phyloP scores from a whole-genome alignment of 345 rosid genomes.

The Lumnitzera littorea region DNA sequence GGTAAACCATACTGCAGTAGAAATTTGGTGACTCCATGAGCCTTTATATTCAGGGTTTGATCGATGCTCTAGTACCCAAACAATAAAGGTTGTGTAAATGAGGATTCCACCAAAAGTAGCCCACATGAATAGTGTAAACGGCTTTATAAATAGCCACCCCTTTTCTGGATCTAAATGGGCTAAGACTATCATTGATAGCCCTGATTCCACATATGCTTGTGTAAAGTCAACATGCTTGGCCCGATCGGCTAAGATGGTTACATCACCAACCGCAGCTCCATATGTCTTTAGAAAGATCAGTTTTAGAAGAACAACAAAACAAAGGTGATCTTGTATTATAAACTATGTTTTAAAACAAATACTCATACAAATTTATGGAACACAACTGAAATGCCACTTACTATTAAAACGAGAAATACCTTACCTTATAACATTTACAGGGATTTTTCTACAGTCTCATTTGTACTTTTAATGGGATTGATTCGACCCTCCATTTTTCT shows the following conservation, averaged over 20 bases:
- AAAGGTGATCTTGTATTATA: no score
- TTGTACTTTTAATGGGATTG: no score
- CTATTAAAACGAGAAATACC: no score
- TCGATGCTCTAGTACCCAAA: conserved; percentile 43
- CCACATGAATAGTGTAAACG: conserved; percentile 49
- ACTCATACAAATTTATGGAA: not conserved
- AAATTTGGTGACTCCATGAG: conserved; percentile 24
- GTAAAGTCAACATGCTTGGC: conserved; percentile 33
- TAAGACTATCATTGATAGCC: conserved; percentile 43
- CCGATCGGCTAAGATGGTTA: conserved; percentile 40
- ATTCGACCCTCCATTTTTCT: no score
- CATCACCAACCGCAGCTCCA: conserved; percentile 39
- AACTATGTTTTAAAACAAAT: no score
- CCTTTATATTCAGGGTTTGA: conserved; percentile 32
- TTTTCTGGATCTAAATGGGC: conserved; percentile 9
- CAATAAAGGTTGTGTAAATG: conserved; percentile 34
- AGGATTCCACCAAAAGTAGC: conserved; percentile 26
- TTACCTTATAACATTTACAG: no score
- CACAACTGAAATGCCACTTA: not conserved
- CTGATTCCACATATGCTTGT: conserved; percentile 44
- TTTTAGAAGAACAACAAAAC: no score
- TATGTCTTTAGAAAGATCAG: conserved; percentile 29
- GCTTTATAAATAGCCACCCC: conserved; percentile 38
- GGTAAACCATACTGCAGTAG: conserved; percentile 38
- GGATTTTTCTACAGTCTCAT: no score